Percentiles rank a stretch among this genome's conserved stretches.
Evolutionary conservation across 2,329 filamentous ascomycete species (phyloP).

Genomic region (Aureobasidium zeae): DNA sequence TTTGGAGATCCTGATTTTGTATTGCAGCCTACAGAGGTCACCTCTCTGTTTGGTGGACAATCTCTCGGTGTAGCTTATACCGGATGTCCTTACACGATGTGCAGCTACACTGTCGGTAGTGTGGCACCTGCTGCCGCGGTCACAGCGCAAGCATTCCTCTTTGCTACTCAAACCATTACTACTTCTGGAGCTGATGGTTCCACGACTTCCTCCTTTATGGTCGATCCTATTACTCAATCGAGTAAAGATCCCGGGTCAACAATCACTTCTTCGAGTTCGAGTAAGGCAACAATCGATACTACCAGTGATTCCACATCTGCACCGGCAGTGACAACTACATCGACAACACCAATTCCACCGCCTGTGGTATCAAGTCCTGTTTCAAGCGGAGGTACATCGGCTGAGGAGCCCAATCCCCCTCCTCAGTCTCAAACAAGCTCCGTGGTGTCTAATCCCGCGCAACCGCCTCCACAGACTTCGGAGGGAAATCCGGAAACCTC

Average conservation of each 20-base stretch:
- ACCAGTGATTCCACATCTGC: too few relatives aligned
- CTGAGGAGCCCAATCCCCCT: too few relatives aligned
- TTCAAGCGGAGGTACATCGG: too few relatives aligned
- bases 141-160: background rate
- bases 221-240: background rate
- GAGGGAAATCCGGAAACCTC: too few relatives aligned
- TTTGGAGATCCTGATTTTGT: background rate
- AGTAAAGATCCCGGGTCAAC: background rate
- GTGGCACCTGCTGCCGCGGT: background rate
- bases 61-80: background rate
- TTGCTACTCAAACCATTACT: constrained; percentile 2
- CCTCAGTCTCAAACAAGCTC: too few relatives aligned
- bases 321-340: too few relatives aligned
- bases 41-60: background rate
- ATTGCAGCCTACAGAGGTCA: background rate
- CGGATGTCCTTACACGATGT: background rate
- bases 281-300: background rate
- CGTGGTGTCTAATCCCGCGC: too few relatives aligned
- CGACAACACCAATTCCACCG: too few relatives aligned
- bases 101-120: background rate
- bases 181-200: background rate
- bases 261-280: background rate
- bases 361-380: too few relatives aligned
- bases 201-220: background rate
- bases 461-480: too few relatives aligned